Evolutionary conservation across 2,329 filamentous ascomycete genomes (phyloP).

Genomic region (Neurospora sp.): DNA sequence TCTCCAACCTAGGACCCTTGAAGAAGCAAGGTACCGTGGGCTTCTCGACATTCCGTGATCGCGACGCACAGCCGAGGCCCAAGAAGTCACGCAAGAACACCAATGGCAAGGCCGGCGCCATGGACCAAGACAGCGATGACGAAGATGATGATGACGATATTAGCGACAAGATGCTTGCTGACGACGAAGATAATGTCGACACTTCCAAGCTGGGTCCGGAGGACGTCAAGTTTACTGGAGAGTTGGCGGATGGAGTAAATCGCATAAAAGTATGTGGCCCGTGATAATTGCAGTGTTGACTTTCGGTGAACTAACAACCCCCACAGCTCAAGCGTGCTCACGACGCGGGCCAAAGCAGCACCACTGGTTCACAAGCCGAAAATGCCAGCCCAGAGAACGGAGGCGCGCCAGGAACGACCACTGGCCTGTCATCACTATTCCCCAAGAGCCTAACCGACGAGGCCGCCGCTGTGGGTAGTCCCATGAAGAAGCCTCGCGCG

Average conservation of each 20-base stretch:
- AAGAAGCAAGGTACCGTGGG: conserved; percentile 83
- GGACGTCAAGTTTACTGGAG: conserved; percentile 61
- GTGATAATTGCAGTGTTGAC: not conserved
- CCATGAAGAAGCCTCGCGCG: conserved; percentile 65
- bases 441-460: conserved; percentile 37
- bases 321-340: conserved; percentile 69
- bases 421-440: conserved; percentile 27
- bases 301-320: conserved; percentile 16
- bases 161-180: conserved; percentile 50
- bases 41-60: conserved; percentile 79
- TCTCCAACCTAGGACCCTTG: conserved; percentile 73
- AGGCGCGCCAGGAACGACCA: conserved; percentile 15
- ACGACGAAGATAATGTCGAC: conserved; percentile 51
- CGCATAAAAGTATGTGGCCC: conserved; percentile 60
- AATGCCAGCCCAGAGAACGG: conserved; percentile 31
- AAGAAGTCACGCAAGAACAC: conserved; percentile 53
- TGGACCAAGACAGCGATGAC: conserved; percentile 63
- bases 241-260: conserved; percentile 71
- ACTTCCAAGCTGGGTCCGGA: conserved; percentile 57
- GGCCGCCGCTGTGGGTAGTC: conserved; percentile 48
- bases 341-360: conserved; percentile 57
- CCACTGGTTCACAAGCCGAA: conserved; percentile 30
- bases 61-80: conserved; percentile 45
- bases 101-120: conserved; percentile 47
- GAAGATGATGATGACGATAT: conserved; percentile 66